Evolutionary conservation across 345 rosid species (phyloP).

Genomic region (Linum tenue): DNA sequence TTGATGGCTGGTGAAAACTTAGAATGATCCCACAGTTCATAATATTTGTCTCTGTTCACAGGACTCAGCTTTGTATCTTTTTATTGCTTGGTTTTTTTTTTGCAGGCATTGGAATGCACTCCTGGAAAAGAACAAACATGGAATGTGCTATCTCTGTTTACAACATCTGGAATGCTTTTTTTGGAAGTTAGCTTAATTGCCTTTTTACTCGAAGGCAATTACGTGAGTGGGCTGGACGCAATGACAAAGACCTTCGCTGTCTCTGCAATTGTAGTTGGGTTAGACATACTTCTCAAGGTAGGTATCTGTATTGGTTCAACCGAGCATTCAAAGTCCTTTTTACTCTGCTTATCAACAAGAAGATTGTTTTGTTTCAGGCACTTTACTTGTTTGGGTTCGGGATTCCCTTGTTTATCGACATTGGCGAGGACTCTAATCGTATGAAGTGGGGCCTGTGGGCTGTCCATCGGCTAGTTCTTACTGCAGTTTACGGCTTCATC

Average conservation of each 20-base stretch:
- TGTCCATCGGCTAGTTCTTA: conserved; percentile 63
- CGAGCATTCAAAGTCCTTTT: neutral
- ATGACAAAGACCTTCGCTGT: conserved; percentile 65
- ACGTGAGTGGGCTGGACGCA: conserved; percentile 66
- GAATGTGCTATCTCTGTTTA: conserved; percentile 68
- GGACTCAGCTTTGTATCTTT: neutral
- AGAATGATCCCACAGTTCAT: neutral
- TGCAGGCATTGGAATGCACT: conserved; percentile 79
- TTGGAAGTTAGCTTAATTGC: conserved; percentile 95
- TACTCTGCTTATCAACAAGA: neutral
- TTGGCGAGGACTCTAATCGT: conserved; percentile 33
- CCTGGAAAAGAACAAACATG: conserved; percentile 68
- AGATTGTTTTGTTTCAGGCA: conserved; percentile 36
- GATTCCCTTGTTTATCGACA: conserved; percentile 67
- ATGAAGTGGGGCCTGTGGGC: conserved; percentile 83
- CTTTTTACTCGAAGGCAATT: conserved; percentile 79
- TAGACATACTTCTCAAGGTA: conserved; percentile 90
- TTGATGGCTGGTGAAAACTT: neutral
- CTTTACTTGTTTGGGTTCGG: conserved; percentile 64
- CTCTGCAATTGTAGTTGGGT: conserved; percentile 60
- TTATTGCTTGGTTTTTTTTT: neutral
- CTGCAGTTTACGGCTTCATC: conserved; percentile 62
- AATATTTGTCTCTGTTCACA: neutral
- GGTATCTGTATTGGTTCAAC: neutral
- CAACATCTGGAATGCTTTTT: conserved; percentile 88